Percentiles rank a stretch among this genome's conserved stretches.
These are phyloP conservation scores for Aspergillus transmontanensis DNA, from an alignment of 2,329 filamentous ascomycete genomes.

Conservation along the genomic window DNA sequence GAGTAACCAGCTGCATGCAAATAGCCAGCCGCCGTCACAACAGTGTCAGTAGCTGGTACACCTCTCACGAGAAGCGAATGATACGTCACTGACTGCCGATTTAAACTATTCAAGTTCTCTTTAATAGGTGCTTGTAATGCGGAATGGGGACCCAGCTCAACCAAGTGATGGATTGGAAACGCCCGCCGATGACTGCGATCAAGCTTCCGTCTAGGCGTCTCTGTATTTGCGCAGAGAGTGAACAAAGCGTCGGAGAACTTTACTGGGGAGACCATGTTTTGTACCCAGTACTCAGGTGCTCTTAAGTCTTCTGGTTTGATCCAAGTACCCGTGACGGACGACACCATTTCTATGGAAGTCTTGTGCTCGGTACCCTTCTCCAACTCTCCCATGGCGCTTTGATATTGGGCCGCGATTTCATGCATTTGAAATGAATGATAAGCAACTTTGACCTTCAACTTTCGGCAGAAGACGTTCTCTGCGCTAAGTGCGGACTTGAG, in stretches of 20 bases:
- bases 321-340: constrained; percentile 13
- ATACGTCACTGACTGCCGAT: background rate
- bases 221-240: background rate
- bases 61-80: background rate
- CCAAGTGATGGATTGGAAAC: constrained; percentile 19
- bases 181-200: background rate
- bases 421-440: constrained; percentile 26
- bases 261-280: constrained; percentile 36
- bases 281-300: constrained; percentile 32
- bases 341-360: constrained; percentile 17
- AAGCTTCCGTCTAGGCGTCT: background rate
- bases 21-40: background rate
- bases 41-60: constrained; percentile 2
- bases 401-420: constrained; percentile 9
- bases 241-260: constrained; percentile 24
- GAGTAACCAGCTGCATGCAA: background rate
- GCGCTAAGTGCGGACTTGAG: constrained; percentile 7
- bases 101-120: constrained; percentile 17
- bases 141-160: constrained; percentile 38
- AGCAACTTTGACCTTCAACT: constrained; percentile 19
- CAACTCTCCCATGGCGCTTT: background rate
- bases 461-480: constrained; percentile 13
- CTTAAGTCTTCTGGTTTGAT: constrained; percentile 8
- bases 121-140: constrained; percentile 33
- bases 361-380: background rate